Percentiles rank a stretch among this genome's conserved stretches.
phyloP scores from a whole-genome alignment of 257 asterid species.

The Lycium ferocissimum region DNA sequence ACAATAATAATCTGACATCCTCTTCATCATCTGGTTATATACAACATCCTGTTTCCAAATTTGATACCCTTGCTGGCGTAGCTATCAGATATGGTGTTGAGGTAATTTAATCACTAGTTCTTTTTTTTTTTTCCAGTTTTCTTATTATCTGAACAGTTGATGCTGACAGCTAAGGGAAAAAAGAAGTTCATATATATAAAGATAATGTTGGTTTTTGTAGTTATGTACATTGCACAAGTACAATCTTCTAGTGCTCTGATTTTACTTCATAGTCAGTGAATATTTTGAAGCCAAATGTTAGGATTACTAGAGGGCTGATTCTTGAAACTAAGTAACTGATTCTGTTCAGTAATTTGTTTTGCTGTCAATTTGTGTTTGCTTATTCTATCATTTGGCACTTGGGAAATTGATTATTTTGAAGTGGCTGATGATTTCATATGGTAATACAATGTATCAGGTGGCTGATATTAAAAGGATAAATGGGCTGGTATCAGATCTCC shows the following conservation, averaged over 20 bases:
- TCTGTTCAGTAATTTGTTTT: neutral
- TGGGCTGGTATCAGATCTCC: slow-evolving; percentile 86
- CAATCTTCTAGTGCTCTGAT: neutral
- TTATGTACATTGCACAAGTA: neutral
- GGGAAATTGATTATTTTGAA: neutral
- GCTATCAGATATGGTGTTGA: slow-evolving; percentile 93
- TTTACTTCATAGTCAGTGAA: no score
- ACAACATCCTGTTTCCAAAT: slow-evolving; percentile 69
- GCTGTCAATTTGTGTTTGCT: neutral
- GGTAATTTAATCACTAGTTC: slow-evolving; percentile 36
- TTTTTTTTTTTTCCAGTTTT: neutral
- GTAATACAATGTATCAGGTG: slow-evolving; percentile 55
- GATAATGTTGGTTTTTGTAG: neutral
- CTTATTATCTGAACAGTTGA: neutral
- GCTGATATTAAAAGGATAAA: slow-evolving; percentile 82
- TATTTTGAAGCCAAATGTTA: no score
- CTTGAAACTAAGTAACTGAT: neutral
- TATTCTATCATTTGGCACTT: neutral
- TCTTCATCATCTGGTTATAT: slow-evolving; percentile 46
- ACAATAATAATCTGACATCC: slow-evolving; percentile 23
- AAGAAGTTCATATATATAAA: neutral
- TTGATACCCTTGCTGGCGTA: slow-evolving; percentile 88
- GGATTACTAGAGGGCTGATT: neutral
- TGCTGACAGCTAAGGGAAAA: neutral
- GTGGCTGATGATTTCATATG: neutral